phyloP scores from a whole-genome alignment of 2,329 filamentous ascomycete genomes.

The Aureobasidium uvarum region DNA sequence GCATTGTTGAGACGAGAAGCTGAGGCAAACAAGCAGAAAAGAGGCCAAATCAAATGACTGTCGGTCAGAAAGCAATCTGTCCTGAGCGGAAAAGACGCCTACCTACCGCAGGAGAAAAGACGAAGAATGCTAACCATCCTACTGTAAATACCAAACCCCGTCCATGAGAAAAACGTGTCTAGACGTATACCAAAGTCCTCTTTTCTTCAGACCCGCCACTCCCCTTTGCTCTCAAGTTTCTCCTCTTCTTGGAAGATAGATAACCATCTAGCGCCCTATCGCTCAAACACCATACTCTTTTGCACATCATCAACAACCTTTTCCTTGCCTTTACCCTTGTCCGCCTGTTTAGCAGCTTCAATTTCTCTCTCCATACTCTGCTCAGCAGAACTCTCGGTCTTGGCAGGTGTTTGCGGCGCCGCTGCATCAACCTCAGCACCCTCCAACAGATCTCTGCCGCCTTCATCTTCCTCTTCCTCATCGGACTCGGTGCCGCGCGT shows the following conservation, averaged over 20 bases:
- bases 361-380: slow-evolving; percentile 27
- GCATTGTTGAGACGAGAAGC: no score
- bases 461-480: slow-evolving; percentile 69
- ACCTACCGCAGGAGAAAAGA: no score
- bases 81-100: no score
- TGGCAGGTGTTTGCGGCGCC: slow-evolving; percentile 10
- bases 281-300: slow-evolving; percentile 42
- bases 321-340: slow-evolving; percentile 34
- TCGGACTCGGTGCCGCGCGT: slow-evolving; percentile 53
- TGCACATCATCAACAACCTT: slow-evolving; percentile 35
- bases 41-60: no score
- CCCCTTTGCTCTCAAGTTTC: background rate
- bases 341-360: slow-evolving; percentile 28
- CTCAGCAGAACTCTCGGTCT: background rate
- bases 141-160: no score
- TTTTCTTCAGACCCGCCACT: background rate
- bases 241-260: background rate
- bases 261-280: slow-evolving; percentile 1
- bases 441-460: slow-evolving; percentile 54
- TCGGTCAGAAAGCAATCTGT: no score
- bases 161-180: background rate
- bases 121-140: no score
- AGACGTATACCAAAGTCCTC: background rate
- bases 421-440: slow-evolving; percentile 47
- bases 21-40: no score